A percentile compares a stretch with the other conserved stretches of the same genome.
These are phyloP conservation scores for Boletellus sp. DNA, from an alignment of 768 basidiomycete species.

Conservation along the genomic window DNA sequence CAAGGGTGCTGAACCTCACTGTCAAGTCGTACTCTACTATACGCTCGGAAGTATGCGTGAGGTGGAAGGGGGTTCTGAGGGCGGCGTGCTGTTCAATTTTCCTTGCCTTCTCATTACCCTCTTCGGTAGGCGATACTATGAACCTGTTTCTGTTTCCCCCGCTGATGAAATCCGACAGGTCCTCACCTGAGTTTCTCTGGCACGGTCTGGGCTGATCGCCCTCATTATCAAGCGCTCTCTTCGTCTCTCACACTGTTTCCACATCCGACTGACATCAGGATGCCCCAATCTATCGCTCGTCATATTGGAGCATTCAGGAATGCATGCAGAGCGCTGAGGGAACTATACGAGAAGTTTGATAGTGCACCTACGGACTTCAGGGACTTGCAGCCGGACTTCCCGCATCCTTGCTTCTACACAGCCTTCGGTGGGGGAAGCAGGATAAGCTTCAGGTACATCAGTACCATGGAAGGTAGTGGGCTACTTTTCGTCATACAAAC, in stretches of 20 bases:
- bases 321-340: neutral
- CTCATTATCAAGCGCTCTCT: slow-evolving; percentile 25
- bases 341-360: neutral
- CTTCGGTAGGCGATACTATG: slow-evolving; percentile 19
- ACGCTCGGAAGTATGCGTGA: slow-evolving; percentile 7
- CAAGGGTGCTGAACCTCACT: slow-evolving; percentile 25
- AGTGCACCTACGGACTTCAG: neutral
- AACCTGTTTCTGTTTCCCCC: neutral
- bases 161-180: slow-evolving; percentile 11
- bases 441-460: neutral
- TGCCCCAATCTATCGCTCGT: neutral
- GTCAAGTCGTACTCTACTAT: slow-evolving; percentile 23
- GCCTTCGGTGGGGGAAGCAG: neutral
- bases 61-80: neutral
- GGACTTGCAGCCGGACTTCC: neutral
- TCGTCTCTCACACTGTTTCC: slow-evolving; percentile 20
- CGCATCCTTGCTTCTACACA: neutral
- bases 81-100: neutral
- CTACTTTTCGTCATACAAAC: neutral
- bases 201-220: slow-evolving; percentile 22
- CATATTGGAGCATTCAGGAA: neutral
- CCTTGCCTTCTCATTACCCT: slow-evolving; percentile 21
- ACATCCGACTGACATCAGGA: slow-evolving; percentile 16
- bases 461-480: too few species aligned
- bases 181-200: slow-evolving; percentile 20